A percentile compares a stretch with the other conserved stretches of the same genome.
Conservation (phyloP, 169 alveolate species). For the Cryptosporidium sp. region DNA sequence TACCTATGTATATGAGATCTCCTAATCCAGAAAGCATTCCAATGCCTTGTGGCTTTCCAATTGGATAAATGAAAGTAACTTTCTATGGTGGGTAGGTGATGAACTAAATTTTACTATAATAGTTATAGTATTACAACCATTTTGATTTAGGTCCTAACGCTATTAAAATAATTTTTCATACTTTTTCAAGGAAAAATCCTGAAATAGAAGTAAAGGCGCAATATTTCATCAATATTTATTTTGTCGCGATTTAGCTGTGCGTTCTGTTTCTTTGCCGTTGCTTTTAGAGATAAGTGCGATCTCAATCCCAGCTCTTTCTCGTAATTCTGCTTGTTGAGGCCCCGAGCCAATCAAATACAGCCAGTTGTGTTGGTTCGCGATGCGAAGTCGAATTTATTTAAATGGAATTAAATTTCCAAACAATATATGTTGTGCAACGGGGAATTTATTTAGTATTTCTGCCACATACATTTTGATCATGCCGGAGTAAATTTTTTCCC, state of each 20-base stretch:
- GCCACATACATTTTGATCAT: slow-evolving; percentile 92
- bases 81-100: neutral
- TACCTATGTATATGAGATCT: slow-evolving; percentile 76
- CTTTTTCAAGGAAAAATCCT: neutral
- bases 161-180: neutral
- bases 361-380: neutral
- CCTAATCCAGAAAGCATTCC: slow-evolving; percentile 75
- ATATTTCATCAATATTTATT: no score
- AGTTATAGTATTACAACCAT: neutral
- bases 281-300: no score
- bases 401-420: slow-evolving; percentile 89
- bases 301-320: no score
- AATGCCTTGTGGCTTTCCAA: slow-evolving; percentile 76
- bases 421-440: slow-evolving; percentile 91
- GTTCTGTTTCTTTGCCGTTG: neutral
- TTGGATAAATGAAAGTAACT: neutral
- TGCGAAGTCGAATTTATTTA: neutral
- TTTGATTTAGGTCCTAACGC: slow-evolving; percentile 13
- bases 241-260: neutral
- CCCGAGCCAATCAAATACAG: no score
- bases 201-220: neutral
- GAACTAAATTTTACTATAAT: neutral
- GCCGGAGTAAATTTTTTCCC: slow-evolving; percentile 90
- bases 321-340: neutral
- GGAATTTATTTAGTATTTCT: slow-evolving; percentile 91